Conservation (phyloP, 371 early-diverging fungal genomes). For the Mucor sp. region DNA sequence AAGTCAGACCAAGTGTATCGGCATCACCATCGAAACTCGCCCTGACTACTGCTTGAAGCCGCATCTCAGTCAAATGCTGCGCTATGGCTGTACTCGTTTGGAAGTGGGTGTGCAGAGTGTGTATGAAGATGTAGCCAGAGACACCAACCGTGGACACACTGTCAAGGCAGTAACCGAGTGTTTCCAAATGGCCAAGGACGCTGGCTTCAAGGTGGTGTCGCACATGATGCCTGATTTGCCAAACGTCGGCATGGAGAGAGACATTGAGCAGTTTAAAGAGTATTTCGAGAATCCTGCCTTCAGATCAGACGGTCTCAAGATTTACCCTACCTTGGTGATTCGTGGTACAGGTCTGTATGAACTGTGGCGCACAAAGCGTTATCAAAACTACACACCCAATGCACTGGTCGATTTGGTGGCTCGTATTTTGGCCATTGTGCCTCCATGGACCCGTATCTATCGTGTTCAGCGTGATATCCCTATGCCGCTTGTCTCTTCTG, state of each 20-base stretch:
- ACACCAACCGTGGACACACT: slow-evolving; percentile 99
- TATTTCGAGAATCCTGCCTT: slow-evolving; percentile 99
- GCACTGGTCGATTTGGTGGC: slow-evolving; percentile 98
- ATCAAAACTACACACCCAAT: slow-evolving; percentile 99
- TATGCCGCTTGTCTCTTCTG: slow-evolving; percentile 99
- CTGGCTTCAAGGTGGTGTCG: slow-evolving; percentile 99
- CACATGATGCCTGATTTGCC: slow-evolving; percentile 99
- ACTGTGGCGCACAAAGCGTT: slow-evolving; percentile 98
- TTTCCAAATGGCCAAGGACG: slow-evolving; percentile 98
- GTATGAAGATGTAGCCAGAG: slow-evolving; percentile 99
- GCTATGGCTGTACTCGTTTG: slow-evolving; percentile 99
- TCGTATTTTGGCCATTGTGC: slow-evolving; percentile 95
- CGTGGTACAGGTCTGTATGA: slow-evolving; percentile 99
- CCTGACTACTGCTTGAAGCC: slow-evolving; percentile 99
- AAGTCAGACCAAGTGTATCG: slow-evolving; percentile 97
- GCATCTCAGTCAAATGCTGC: slow-evolving; percentile 98
- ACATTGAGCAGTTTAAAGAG: slow-evolving; percentile 99
- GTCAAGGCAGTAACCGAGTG: slow-evolving; percentile 98
- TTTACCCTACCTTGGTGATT: slow-evolving; percentile 99
- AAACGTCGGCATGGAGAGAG: slow-evolving; percentile 99
- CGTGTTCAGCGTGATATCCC: slow-evolving; percentile 99
- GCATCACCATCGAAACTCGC: slow-evolving; percentile 99
- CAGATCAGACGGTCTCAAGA: slow-evolving; percentile 98
- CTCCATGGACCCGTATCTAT: slow-evolving; percentile 99
- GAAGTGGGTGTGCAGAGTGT: slow-evolving; percentile 99